Evolutionary conservation across 1,284 basidiomycete genomes (phyloP).

Genomic region (Malassezia psittaci): DNA sequence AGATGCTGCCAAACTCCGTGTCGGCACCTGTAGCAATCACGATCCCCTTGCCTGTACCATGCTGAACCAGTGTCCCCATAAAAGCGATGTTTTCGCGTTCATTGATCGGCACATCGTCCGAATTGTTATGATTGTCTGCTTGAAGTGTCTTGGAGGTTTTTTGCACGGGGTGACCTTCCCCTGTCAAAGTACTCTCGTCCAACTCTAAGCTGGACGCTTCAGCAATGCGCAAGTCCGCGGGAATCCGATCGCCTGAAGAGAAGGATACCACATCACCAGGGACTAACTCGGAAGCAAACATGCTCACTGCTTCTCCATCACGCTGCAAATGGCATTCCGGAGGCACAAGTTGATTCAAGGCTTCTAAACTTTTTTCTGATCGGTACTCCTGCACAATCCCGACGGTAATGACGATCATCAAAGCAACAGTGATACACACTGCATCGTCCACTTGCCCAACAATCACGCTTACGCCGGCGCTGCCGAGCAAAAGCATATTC

Average conservation of each 20-base stretch:
- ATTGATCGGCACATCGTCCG: constrained; percentile 54
- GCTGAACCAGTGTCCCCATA: constrained; percentile 94
- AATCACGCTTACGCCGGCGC: constrained; percentile 71
- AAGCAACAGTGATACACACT: constrained; percentile 81
- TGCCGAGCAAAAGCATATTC: constrained; percentile 76
- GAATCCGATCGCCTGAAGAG: constrained; percentile 76
- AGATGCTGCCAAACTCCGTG: constrained; percentile 92
- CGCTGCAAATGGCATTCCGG: constrained; percentile 87
- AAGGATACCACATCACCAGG: constrained; percentile 88
- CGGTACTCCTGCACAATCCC: constrained; percentile 90
- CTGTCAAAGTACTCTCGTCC: constrained; percentile 88
- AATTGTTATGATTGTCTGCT: neutral
- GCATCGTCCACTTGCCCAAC: constrained; percentile 93
- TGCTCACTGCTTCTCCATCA: constrained; percentile 53
- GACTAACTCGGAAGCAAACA: constrained; percentile 85
- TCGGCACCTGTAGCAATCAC: constrained; percentile 79
- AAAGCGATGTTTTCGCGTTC: constrained; percentile 83
- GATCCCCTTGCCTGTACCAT: constrained; percentile 73
- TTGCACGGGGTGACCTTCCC: constrained; percentile 71
- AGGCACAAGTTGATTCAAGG: constrained; percentile 88
- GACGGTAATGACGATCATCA: constrained; percentile 84
- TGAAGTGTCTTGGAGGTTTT: constrained; percentile 56
- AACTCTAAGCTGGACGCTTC: constrained; percentile 74
- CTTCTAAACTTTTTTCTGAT: constrained; percentile 86
- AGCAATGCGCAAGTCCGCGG: constrained; percentile 78